Base-by-base conservation (phyloP, 768 basidiomycete species). In the Mycena filopes region DNA sequence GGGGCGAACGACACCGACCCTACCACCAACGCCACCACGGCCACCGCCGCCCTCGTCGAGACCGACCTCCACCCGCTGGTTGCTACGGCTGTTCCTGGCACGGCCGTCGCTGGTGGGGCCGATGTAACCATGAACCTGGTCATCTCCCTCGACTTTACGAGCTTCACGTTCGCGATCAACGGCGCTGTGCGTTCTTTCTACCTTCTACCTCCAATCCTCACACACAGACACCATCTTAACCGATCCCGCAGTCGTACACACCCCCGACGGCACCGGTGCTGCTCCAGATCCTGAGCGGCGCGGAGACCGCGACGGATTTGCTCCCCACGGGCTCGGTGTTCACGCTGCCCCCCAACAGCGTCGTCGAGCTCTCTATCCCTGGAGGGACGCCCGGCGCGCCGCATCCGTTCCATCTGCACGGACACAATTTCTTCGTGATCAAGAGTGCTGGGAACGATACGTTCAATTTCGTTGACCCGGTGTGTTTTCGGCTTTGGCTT, bases 391-490 rank as follows among this genome's bases (percentile, higher is more conserved):
- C 38, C 15, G 56, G 46, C 4, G 45, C 57, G 20, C 65, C 58
- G 79, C 84, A 85, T 60, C 83, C 83, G 1, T 80, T 84, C 72
- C 84, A 85, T 69, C 66, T 84, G 59, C 83, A 84, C 56, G 84
- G 83, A 40, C 36, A 31, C 50, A 65, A 68, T 10, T 84, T 84
- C 71, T 72, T 72, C 43, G 83, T 85, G 23, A 74, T 86, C 41
- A 75, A 81, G 25, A 82, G 75, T 63, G 81, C 81, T 2, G 82
- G 80, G 0, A 81, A 71, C 59, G 28, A 29, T 10, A 66, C 63
- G 7, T 80, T 78, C 67, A 86, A 86, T 73, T 84, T 79, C 43
- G 68, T 69, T 18, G 86, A 91, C 73, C 91, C 91, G n/a, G n/a
- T n/a, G n/a, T n/a, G n/a, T n/a, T n/a, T n/a, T n/a, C n/a, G n/a